Conservation (phyloP, 306 rosid genomes). For the apple (Malus domestica) region DNA sequence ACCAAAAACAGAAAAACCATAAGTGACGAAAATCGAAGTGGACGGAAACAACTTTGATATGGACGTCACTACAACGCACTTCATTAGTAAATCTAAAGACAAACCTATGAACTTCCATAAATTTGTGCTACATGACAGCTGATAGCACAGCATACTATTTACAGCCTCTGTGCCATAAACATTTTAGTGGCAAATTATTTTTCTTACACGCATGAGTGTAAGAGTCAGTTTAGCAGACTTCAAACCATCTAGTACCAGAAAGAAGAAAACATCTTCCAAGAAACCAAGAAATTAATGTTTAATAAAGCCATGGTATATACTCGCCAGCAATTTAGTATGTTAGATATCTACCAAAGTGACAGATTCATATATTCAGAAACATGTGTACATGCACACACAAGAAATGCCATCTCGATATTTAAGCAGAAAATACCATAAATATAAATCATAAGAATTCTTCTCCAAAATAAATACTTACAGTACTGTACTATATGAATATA, state of each 20-base stretch:
- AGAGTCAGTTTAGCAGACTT: neutral
- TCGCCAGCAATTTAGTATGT: neutral
- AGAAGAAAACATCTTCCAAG: constrained; percentile 1
- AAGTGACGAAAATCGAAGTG: neutral
- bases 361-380: neutral
- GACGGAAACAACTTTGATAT: neutral
- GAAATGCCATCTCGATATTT: neutral
- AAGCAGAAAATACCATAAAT: neutral
- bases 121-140: neutral
- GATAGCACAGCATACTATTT: neutral
- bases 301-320: neutral
- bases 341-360: neutral
- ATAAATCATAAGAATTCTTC: neutral
- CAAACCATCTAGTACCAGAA: neutral
- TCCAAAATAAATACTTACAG: neutral
- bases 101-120: neutral
- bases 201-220: neutral
- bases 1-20: neutral
- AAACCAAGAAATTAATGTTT: neutral
- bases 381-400: too few relatives aligned
- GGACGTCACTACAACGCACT: neutral
- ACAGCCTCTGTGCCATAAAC: neutral
- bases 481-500: neutral
- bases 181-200: neutral
- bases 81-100: neutral